A percentile compares a stretch with the other conserved stretches of the same genome.
These are phyloP conservation scores for Hevea brasiliensis DNA, from an alignment of 345 rosid species.

Conservation along the genomic window DNA sequence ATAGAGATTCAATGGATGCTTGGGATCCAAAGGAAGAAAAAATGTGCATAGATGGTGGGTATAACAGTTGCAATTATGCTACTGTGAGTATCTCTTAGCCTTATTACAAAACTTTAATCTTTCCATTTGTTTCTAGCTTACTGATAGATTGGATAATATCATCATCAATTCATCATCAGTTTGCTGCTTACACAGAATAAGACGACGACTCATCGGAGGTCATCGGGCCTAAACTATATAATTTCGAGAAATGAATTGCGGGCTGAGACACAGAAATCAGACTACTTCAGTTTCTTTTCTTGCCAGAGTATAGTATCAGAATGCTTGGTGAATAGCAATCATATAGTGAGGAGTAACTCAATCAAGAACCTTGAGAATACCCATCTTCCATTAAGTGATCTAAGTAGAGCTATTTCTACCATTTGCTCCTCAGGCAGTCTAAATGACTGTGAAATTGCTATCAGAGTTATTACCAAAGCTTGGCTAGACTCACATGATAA, in stretches of 20 bases:
- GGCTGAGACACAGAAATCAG: constrained; percentile 34
- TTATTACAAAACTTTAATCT: neutral
- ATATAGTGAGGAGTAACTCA: constrained; percentile 18
- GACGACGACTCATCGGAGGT: constrained; percentile 20
- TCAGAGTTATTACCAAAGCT: constrained; percentile 40
- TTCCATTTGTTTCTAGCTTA: neutral
- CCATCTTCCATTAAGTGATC: constrained; percentile 27
- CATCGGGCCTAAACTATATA: constrained; percentile 24
- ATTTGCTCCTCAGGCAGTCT: constrained; percentile 45
- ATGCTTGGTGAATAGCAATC: constrained; percentile 34
- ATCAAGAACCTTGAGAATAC: constrained; percentile 8
- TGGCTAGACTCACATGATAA: constrained; percentile 50
- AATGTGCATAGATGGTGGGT: constrained; percentile 24
- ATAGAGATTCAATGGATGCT: constrained; percentile 28
- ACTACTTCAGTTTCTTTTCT: constrained; percentile 29
- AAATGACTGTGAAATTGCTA: constrained; percentile 47
- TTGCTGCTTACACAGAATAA: constrained; percentile 35
- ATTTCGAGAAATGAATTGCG: constrained; percentile 18
- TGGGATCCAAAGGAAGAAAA: constrained; percentile 29
- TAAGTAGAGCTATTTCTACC: constrained; percentile 38
- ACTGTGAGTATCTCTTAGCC: constrained; percentile 35
- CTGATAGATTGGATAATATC: constrained; percentile 12
- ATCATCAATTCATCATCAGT: neutral
- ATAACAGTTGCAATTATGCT: constrained; percentile 35
- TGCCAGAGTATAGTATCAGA: constrained; percentile 44